These are phyloP conservation scores for Abelmoschus esculentus DNA, from an alignment of 345 rosid species.

Conservation along the genomic window DNA sequence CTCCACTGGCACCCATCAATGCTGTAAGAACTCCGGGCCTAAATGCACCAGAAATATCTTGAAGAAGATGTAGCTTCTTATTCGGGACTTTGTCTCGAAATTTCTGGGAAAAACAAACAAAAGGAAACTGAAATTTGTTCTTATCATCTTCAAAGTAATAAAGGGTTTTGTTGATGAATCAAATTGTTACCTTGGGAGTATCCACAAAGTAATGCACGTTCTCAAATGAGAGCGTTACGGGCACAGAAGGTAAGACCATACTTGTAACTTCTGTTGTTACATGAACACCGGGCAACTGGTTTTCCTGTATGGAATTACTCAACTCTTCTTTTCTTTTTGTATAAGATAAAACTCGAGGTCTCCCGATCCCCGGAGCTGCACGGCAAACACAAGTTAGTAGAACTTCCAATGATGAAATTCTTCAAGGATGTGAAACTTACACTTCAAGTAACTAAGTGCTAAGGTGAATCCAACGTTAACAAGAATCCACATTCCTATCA, in stretches of 20 bases:
- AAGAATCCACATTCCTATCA: conserved; percentile 39
- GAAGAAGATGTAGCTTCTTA: conserved; percentile 58
- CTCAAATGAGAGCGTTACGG: conserved; percentile 47
- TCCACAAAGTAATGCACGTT: conserved; percentile 52
- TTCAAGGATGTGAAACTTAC: conserved; percentile 20
- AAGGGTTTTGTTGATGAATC: not conserved
- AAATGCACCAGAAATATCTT: conserved; percentile 54
- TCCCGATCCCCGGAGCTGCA: conserved; percentile 27
- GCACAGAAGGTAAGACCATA: conserved; percentile 58
- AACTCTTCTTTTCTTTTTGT: conserved; percentile 30
- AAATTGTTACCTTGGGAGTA: conserved; percentile 42
- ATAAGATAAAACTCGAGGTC: conserved; percentile 13
- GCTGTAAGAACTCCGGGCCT: conserved; percentile 76
- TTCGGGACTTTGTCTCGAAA: conserved; percentile 34
- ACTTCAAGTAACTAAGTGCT: conserved; percentile 21
- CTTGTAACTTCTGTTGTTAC: conserved; percentile 6
- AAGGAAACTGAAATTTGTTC: not conserved
- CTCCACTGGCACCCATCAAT: conserved; percentile 89
- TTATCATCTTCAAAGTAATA: not conserved
- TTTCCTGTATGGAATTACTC: not conserved
- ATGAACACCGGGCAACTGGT: conserved; percentile 5
- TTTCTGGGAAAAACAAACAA: conserved; percentile 28
- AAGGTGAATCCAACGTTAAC: conserved; percentile 29
- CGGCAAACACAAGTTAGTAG: not conserved
- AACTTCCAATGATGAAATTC: not conserved